Conservation (phyloP, 225 moss, liverwort and hornwort genomes). For the Ulota crispa region DNA sequence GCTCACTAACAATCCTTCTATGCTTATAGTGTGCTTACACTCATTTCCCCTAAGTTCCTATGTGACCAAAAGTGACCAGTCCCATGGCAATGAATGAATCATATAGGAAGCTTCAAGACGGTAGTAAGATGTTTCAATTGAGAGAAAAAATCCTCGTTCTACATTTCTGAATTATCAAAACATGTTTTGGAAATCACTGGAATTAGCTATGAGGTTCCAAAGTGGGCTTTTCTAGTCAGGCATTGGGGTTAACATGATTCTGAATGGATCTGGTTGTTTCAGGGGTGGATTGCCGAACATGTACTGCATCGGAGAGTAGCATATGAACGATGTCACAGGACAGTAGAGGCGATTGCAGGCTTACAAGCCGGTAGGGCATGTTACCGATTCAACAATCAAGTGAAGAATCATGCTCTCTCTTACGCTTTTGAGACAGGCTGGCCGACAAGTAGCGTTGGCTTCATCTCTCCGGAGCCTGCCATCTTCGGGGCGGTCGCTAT, state of each 20-base stretch:
- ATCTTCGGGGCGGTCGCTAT: background rate
- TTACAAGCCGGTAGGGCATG: slow-evolving; percentile 29
- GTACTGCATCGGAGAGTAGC: background rate
- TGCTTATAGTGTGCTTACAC: background rate
- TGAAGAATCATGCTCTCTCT: slow-evolving; percentile 38
- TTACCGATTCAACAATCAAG: slow-evolving; percentile 23
- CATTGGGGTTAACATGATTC: background rate
- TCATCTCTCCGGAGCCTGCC: slow-evolving; percentile 22
- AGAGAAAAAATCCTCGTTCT: background rate
- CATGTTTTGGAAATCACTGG: background rate
- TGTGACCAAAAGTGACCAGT: background rate
- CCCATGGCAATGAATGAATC: background rate
- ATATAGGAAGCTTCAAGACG: background rate
- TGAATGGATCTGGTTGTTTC: slow-evolving; percentile 16
- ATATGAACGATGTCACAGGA: slow-evolving; percentile 22
- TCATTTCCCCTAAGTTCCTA: background rate
- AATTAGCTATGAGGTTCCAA: background rate
- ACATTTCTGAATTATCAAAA: background rate
- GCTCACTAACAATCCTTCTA: background rate
- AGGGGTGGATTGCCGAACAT: slow-evolving; percentile 13
- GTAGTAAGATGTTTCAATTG: background rate
- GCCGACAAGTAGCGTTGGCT: slow-evolving; percentile 22
- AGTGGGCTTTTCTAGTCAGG: background rate
- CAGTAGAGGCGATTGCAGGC: slow-evolving; percentile 19
- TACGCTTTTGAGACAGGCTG: slow-evolving; percentile 37